Evolutionary conservation across 768 basidiomycete species (phyloP).

Genomic region (Pleurotus ostreatus): DNA sequence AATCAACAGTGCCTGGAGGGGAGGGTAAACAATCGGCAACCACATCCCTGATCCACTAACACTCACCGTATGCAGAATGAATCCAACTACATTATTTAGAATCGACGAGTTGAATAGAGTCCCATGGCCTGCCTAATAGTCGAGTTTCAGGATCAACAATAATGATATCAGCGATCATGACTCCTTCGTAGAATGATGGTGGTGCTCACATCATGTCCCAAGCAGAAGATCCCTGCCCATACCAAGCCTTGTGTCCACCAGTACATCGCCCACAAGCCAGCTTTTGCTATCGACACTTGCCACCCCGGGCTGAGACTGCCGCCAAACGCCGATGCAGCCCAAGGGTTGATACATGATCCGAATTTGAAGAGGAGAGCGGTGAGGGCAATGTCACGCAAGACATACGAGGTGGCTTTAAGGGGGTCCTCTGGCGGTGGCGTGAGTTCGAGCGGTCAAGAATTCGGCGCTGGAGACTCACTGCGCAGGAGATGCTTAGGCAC

Average conservation of each 20-base stretch:
- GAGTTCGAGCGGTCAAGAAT: not conserved
- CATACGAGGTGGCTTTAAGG: constrained; percentile 34
- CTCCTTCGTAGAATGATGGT: too few species aligned
- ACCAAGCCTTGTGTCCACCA: constrained; percentile 51
- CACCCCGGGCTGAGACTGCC: constrained; percentile 28
- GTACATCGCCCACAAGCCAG: constrained; percentile 40
- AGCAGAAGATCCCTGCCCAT: constrained; percentile 48
- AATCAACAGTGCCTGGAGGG: constrained; percentile 42
- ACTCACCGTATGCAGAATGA: constrained; percentile 40
- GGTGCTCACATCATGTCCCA: constrained; percentile 29
- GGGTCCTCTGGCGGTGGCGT: constrained; percentile 26
- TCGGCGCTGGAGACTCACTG: constrained; percentile 21
- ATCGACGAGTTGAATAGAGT: constrained; percentile 32
- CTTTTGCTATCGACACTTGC: constrained; percentile 26
- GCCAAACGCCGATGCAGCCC: constrained; percentile 34
- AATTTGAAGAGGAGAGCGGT: constrained; percentile 38
- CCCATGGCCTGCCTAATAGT: constrained; percentile 35
- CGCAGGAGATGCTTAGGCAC: constrained; percentile 51
- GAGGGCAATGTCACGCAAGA: constrained; percentile 41
- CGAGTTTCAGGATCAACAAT: too few species aligned
- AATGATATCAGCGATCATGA: too few species aligned
- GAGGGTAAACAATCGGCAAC: constrained; percentile 11
- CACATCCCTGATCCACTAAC: too few species aligned
- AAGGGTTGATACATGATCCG: constrained; percentile 38
- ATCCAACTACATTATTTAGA: constrained; percentile 44